phyloP scores from a whole-genome alignment of 1,284 basidiomycete genomes.

The Puccinia triticina region DNA sequence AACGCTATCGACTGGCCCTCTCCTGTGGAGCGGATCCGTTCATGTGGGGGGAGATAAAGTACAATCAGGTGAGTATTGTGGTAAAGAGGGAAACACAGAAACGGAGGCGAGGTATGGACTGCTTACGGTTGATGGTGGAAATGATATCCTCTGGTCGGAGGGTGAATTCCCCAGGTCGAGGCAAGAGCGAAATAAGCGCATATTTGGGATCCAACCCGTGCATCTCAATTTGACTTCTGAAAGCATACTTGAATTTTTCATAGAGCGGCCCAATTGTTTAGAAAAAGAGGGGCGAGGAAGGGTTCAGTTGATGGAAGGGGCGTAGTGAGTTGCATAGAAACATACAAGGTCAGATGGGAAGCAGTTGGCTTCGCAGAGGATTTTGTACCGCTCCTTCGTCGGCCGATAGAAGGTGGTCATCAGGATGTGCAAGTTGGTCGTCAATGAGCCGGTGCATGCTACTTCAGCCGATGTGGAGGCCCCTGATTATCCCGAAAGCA shows the following conservation, averaged over 20 bases:
- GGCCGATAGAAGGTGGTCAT: conserved; percentile 93
- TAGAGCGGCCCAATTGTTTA: conserved; percentile 9
- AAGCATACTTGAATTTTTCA: conserved; percentile 74
- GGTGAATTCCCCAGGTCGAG: conserved; percentile 80
- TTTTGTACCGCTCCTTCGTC: conserved; percentile 80
- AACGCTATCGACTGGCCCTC: conserved; percentile 71
- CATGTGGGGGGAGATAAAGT: neutral
- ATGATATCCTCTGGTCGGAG: conserved; percentile 89
- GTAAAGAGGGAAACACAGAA: neutral
- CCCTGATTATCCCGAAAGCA: conserved; percentile 64
- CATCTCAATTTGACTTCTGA: conserved; percentile 79
- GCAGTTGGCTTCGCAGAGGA: conserved; percentile 88
- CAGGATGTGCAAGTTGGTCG: conserved; percentile 90
- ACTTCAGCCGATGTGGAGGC: conserved; percentile 80
- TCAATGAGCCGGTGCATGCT: conserved; percentile 89
- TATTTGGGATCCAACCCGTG: conserved; percentile 77
- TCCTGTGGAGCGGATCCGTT: neutral
- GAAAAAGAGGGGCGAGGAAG: conserved; percentile 20
- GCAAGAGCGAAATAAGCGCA: conserved; percentile 77
- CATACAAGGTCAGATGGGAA: conserved; percentile 92
- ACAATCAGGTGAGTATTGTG: neutral
- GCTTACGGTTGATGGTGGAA: conserved; percentile 68
- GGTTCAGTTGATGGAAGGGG: neutral
- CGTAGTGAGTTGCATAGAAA: conserved; percentile 37
- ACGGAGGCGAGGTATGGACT: neutral